Base-by-base conservation (phyloP, 257 asterid genomes). In the Paulownia fortunei region DNA sequence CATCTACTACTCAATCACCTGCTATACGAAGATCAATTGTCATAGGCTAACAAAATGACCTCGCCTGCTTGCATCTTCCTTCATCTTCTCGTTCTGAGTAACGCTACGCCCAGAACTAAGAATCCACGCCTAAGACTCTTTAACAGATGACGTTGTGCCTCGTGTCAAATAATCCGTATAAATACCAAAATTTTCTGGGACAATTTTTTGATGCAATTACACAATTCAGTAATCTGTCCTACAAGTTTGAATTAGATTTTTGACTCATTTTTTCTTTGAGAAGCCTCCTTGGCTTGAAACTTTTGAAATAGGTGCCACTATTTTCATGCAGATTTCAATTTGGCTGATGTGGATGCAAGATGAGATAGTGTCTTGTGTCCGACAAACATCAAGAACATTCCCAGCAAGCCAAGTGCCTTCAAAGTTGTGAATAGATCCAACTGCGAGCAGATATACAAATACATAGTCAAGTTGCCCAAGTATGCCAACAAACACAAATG, bases 301-400 rank as follows among this genome's bases (percentile, higher is more conserved):
- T 21, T 36, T 10, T 30, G 0, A 15, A 32, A 47, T 13, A 49
- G 64, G 62, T 72, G 67, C 8, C 0, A 5, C 0, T 10, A 72
- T 23, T 21, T 49, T 86, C 77, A 91, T 39, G 94, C 79, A 10
- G 94, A 84, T 86, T 92, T 92, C 87, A 88, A 79, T 87, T 89
- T 89, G 26, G 96, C 63, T 0, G 93, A 84, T 13, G 88, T 23
- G 44, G 89, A 84, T 4, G 95, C 96, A 9, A 82, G 88, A 81
- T 89, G 88, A 3, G 97, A 87, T 30, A 90, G 96, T 16, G 91
- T 88, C 82, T 81, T 88, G 79, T 92, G 97, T 52, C 97, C 97
- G 3, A 85, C 89, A 68, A 89, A 82, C 85, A 88, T 73, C 88
- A 88, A 90, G 85, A 89, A 88, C 52, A 86, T 76, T 58, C 92